Conservation (phyloP, 495 filamentous ascomycete genomes). For the Neurospora sp. region DNA sequence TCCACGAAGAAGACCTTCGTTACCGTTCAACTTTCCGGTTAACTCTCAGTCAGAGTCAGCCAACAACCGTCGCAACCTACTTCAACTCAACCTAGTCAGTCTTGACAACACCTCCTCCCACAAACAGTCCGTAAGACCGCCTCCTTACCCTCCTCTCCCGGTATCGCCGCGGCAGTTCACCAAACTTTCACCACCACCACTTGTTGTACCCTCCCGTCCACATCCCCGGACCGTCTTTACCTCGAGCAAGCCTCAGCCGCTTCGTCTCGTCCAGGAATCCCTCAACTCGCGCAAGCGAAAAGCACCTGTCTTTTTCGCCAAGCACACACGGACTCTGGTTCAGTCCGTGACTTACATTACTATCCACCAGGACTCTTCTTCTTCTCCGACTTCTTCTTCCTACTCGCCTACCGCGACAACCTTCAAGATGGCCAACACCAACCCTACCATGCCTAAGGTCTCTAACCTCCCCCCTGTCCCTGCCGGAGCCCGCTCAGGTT, state of each 20-base stretch:
- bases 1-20: neutral
- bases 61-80: neutral
- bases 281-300: slow-evolving; percentile 8
- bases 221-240: slow-evolving; percentile 10
- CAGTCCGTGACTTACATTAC: slow-evolving; percentile 27
- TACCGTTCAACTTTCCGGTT: neutral
- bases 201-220: neutral
- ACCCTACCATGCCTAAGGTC: slow-evolving; percentile 23
- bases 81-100: neutral
- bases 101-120: neutral
- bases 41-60: neutral
- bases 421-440: slow-evolving; percentile 13
- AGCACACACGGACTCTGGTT: slow-evolving; percentile 14
- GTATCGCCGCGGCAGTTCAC: neutral
- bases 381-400: neutral
- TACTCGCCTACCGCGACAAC: neutral
- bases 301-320: slow-evolving; percentile 19
- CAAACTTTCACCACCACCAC: neutral
- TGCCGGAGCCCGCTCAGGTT: slow-evolving; percentile 1
- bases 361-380: slow-evolving; percentile 39
- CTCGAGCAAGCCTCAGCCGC: slow-evolving; percentile 13
- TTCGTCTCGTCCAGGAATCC: slow-evolving; percentile 16
- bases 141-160: neutral
- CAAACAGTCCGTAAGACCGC: neutral
- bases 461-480: slow-evolving; percentile 7